Evolutionary conservation across 139 green algal genomes (phyloP), one percentile per base, ranked within the genome.

Genomic region (Coccomyxa sp.): DNA sequence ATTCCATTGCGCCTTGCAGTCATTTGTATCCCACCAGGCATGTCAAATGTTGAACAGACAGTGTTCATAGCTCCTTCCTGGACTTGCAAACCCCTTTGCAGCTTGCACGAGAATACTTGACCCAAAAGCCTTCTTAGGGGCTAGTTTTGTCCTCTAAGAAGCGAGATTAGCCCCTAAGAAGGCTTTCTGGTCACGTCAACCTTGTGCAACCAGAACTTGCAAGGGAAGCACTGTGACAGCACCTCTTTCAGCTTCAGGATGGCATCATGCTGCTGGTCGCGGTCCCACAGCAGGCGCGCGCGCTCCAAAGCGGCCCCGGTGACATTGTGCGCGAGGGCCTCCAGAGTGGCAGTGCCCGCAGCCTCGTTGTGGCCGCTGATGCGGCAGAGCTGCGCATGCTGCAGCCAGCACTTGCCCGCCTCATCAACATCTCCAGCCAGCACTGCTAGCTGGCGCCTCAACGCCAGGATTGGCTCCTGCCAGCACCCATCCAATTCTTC

Each of bases 271-370:
- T 87, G 86, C 81, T 93, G 86, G 32, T 91, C 93, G 67, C 84
- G 90, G 14, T 90, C 90, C 94, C 95, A 97, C 77, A 98, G 90
- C 82, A 99, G 92, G 89, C 94, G 93, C 76, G 93, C 92, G 14
- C 86, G 88, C 87, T 99, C 93, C 78, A 98, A 66, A 16, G 86
- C 82, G 10, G 91, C 89, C 18, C 86, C 86, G 0, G 90, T 83
- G 25, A 92, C 91, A 3, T 82, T 85, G 7, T 78, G 76, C 0
- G 84, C 81, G n/a, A 91, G 27, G 0, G 96, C 96, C 87, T 99
- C 92, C 51, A 98, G 91, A 9, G 94, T 88, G 0, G 95, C 93
- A 0, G 92, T 91, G 45, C 87, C 88, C 13, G 96, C 96, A 0
- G 94, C 94, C 71, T 98, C 95, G 58, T 91, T 88, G 84, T 98